Conservation (phyloP, 805 yeast genomes). For the Wickerhamomyces kurtzmanii region DNA sequence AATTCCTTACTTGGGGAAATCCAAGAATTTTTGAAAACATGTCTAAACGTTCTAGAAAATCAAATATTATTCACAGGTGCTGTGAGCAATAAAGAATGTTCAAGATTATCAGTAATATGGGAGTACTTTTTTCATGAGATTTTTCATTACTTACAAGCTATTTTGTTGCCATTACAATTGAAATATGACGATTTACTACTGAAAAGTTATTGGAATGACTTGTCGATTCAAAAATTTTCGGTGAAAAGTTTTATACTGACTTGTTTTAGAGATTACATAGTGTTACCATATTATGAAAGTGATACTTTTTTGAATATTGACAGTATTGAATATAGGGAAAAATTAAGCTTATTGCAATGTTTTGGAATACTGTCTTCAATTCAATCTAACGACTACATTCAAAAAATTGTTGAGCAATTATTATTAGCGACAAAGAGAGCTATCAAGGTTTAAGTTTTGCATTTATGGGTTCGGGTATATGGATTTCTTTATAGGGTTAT, state of each 20-base stretch:
- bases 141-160: conserved; percentile 49
- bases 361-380: conserved; percentile 46
- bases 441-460: too few species aligned
- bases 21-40: conserved; percentile 31
- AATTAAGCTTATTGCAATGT: conserved; percentile 45
- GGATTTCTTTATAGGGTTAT: too few species aligned
- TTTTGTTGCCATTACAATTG: conserved; percentile 48
- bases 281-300: conserved; percentile 41
- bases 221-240: conserved; percentile 15
- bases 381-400: conserved; percentile 44
- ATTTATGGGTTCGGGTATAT: too few species aligned
- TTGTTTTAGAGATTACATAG: conserved; percentile 43
- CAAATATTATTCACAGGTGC: conserved; percentile 20
- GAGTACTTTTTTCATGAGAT: conserved; percentile 42
- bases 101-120: conserved; percentile 40
- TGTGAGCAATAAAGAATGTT: conserved; percentile 22
- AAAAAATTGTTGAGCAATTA: conserved; percentile 46
- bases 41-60: conserved; percentile 30
- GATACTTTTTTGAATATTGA: conserved; percentile 22
- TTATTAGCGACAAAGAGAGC: too few species aligned
- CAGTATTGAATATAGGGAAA: conserved; percentile 20
- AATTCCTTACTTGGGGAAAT: conserved; percentile 32
- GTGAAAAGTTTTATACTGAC: conserved; percentile 30
- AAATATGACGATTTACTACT: conserved; percentile 25
- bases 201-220: conserved; percentile 17